Conservation (phyloP, 225 moss, liverwort and hornwort genomes). For the Anthoceros angustus region DNA sequence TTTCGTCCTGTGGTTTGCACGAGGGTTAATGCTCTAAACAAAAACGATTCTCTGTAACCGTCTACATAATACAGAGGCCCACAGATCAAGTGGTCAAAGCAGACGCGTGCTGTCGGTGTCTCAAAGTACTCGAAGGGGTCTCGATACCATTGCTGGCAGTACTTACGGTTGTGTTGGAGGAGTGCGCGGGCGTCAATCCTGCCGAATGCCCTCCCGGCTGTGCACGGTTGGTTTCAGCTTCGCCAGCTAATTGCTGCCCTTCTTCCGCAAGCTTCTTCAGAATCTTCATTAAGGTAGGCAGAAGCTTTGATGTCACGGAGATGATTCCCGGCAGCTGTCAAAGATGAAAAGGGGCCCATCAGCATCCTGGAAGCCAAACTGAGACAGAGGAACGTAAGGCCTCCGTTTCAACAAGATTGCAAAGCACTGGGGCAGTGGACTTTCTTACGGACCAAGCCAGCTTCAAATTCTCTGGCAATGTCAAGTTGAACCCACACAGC, state of each 20-base stretch:
- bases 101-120: not conserved
- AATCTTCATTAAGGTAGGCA: conserved; percentile 76
- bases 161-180: not conserved
- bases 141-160: not conserved
- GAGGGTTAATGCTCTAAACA: too few relatives aligned
- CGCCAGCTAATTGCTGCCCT: conserved; percentile 21
- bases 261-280: conserved; percentile 68
- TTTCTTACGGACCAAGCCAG: conserved; percentile 30
- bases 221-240: not conserved
- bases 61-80: too few relatives aligned
- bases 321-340: conserved; percentile 50
- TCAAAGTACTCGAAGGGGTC: not conserved
- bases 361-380: not conserved
- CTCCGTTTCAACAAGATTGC: not conserved
- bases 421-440: not conserved
- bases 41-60: too few relatives aligned
- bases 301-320: conserved; percentile 60
- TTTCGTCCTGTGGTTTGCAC: too few relatives aligned
- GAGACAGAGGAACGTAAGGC: not conserved
- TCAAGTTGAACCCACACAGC: conserved; percentile 87
- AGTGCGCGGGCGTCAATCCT: too few relatives aligned
- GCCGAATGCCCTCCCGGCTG: too few relatives aligned
- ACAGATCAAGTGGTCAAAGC: too few relatives aligned
- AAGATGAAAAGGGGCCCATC: not conserved
- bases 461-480: conserved; percentile 60